A percentile compares a stretch with the other conserved stretches of the same genome.
Evolutionary conservation across 352 stramenopile genomes (phyloP).

Genomic region (Phytophthora multivora): DNA sequence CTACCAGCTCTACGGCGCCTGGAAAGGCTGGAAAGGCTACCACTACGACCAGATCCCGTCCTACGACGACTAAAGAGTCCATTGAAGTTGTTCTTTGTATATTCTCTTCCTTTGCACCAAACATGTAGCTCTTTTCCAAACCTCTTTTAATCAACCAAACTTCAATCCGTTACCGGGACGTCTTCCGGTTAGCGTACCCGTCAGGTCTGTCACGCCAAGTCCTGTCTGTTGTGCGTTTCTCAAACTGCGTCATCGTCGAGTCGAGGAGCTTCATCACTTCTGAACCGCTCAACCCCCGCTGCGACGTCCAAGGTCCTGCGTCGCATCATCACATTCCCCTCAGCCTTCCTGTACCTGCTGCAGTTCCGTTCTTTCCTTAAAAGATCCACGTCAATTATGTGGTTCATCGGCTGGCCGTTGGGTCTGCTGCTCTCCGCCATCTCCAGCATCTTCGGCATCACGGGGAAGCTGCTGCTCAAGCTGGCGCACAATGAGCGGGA

Average conservation of each 20-base stretch:
- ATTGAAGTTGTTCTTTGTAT: background rate
- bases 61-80: slow-evolving; percentile 68
- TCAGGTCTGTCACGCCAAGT: slow-evolving; percentile 9
- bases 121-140: slow-evolving; percentile 1
- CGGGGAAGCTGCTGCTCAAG: slow-evolving; percentile 84
- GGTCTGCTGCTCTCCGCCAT: slow-evolving; percentile 76
- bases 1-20: slow-evolving; percentile 79
- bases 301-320: background rate
- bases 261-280: slow-evolving; percentile 18
- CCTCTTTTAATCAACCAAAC: background rate
- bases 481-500: slow-evolving; percentile 77
- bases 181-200: background rate
- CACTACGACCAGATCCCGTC: slow-evolving; percentile 85
- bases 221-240: slow-evolving; percentile 19
- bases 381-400: slow-evolving; percentile 22
- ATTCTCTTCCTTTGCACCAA: background rate
- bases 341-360: background rate
- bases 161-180: slow-evolving; percentile 1
- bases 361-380: no score
- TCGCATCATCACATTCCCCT: slow-evolving; percentile 20
- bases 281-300: background rate
- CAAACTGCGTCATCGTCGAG: slow-evolving; percentile 26
- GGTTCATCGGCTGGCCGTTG: slow-evolving; percentile 75
- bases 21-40: slow-evolving; percentile 87
- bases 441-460: slow-evolving; percentile 80